phyloP scores from a whole-genome alignment of 2,329 filamentous ascomycete species.

The Didymella sp. region DNA sequence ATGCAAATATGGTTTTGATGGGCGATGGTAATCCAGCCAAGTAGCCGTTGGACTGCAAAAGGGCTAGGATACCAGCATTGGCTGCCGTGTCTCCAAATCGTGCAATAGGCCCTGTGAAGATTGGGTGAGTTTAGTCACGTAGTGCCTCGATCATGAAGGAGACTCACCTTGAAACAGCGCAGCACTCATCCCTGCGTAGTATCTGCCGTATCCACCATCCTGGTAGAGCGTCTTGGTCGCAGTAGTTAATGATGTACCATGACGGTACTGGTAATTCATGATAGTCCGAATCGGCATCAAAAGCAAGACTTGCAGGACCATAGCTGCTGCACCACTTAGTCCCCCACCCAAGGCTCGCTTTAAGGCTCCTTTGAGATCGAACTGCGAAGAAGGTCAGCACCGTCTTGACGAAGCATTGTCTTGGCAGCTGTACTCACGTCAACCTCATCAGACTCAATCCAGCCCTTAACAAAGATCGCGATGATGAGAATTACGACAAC shows the following conservation, averaged over 20 bases:
- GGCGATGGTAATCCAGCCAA: constrained; percentile 34
- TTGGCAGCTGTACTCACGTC: constrained; percentile 24
- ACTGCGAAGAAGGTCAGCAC: constrained; percentile 17
- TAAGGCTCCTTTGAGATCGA: constrained; percentile 37
- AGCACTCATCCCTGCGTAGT: constrained; percentile 37
- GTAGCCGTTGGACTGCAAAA: constrained; percentile 37
- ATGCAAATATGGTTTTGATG: constrained; percentile 39
- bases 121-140: not conserved
- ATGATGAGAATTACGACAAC: constrained; percentile 24
- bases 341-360: constrained; percentile 40
- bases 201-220: constrained; percentile 36
- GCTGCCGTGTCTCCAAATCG: constrained; percentile 42
- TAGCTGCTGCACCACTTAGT: constrained; percentile 39
- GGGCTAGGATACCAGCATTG: constrained; percentile 39
- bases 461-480: constrained; percentile 35
- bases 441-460: constrained; percentile 39
- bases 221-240: constrained; percentile 37
- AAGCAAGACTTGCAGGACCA: constrained; percentile 40
- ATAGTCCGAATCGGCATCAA: constrained; percentile 42
- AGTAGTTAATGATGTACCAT: constrained; percentile 33
- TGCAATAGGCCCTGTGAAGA: constrained; percentile 29
- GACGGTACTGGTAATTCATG: constrained; percentile 45
- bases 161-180: constrained; percentile 33
- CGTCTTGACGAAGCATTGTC: not conserved
- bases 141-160: not conserved